phyloP scores from a whole-genome alignment of 2,329 filamentous ascomycete genomes.

The Botryotinia narcissicola region DNA sequence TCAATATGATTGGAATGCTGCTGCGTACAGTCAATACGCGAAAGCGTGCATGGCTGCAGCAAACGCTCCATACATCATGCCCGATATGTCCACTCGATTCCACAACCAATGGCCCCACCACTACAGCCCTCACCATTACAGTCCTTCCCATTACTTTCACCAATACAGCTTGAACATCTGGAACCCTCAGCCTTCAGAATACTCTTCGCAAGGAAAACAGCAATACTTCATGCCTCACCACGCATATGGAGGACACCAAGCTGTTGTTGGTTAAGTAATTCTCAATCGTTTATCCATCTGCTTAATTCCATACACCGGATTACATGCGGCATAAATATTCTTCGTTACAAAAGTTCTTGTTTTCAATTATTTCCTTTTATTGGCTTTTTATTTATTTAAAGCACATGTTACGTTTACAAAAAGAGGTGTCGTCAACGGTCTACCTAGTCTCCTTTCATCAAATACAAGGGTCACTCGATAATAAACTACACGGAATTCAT shows the following conservation, averaged over 20 bases:
- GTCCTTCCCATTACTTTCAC: conserved; percentile 17
- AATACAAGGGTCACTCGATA: conserved; percentile 32
- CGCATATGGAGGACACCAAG: conserved; percentile 47
- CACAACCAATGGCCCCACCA: neutral
- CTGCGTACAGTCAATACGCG: conserved; percentile 48
- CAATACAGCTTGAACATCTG: conserved; percentile 41
- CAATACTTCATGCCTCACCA: conserved; percentile 46
- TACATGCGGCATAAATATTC: conserved; percentile 31
- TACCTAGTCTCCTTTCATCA: conserved; percentile 22
- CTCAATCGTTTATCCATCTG: neutral
- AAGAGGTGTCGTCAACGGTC: conserved; percentile 29
- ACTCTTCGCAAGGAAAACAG: conserved; percentile 47
- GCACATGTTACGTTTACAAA: conserved; percentile 35
- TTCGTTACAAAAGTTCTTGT: conserved; percentile 36
- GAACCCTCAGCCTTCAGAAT: conserved; percentile 47
- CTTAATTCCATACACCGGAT: conserved; percentile 23
- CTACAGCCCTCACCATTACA: conserved; percentile 4
- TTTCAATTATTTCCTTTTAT: conserved; percentile 21
- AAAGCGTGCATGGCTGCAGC: conserved; percentile 28
- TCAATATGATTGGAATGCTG: conserved; percentile 49
- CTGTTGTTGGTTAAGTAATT: conserved; percentile 39
- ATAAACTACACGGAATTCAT: conserved; percentile 31
- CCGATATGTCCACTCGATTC: conserved; percentile 20
- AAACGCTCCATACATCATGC: conserved; percentile 45
- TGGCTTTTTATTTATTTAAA: conserved; percentile 30